These are phyloP conservation scores for Chamaecrista fasciculata DNA, from an alignment of 306 rosid genomes.

Conservation along the genomic window DNA sequence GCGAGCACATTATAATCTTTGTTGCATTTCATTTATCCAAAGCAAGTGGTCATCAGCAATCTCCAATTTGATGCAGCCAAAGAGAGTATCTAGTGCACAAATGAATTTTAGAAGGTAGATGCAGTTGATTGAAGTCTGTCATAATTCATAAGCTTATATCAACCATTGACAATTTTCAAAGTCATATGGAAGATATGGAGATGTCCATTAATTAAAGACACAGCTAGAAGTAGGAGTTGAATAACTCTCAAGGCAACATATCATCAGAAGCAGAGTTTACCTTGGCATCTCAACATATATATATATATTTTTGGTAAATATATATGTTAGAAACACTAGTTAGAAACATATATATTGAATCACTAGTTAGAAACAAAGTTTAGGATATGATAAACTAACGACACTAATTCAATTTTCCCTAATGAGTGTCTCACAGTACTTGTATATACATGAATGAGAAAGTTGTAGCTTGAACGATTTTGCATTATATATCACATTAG, in stretches of 20 bases:
- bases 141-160: constrained; percentile 24
- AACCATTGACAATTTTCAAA: constrained; percentile 14
- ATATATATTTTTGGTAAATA: too few species aligned
- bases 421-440: too few species aligned
- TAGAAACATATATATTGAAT: too few species aligned
- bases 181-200: constrained; percentile 30
- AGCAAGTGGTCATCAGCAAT: constrained; percentile 34
- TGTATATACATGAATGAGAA: too few species aligned
- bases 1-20: constrained; percentile 29
- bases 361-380: too few species aligned
- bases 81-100: constrained; percentile 29
- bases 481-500: too few species aligned
- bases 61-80: constrained; percentile 32
- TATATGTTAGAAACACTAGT: too few species aligned
- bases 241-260: neutral
- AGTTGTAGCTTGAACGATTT: too few species aligned
- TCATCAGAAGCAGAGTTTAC: neutral
- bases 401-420: too few species aligned
- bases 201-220: neutral
- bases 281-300: constrained; percentile 1
- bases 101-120: constrained; percentile 37
- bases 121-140: constrained; percentile 28
- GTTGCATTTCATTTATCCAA: constrained; percentile 30
- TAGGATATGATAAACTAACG: too few species aligned
- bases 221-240: neutral